Conservation (phyloP, 148 eudicot genomes). For the Drosera capensis region DNA sequence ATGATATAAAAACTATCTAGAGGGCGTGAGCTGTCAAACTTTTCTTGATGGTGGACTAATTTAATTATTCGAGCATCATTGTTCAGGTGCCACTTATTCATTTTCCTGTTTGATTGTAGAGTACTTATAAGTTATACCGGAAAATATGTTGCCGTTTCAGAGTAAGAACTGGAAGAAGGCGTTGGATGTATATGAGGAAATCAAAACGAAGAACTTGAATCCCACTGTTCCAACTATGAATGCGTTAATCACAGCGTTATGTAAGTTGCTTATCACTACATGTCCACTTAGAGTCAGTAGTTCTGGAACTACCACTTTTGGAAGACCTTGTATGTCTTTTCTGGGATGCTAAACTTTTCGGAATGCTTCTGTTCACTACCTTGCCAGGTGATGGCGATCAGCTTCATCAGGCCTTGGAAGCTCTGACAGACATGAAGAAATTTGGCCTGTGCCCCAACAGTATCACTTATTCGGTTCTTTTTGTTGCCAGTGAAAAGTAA, state of each 20-base stretch:
- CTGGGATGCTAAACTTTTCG: background rate
- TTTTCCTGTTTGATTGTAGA: background rate
- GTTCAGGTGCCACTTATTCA: background rate
- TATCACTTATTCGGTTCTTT: constrained; percentile 76
- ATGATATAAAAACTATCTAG: no score
- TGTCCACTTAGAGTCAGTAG: background rate
- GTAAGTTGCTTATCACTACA: constrained; percentile 33
- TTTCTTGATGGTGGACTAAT: no score
- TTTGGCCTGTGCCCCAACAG: constrained; percentile 56
- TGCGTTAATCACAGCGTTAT: constrained; percentile 80
- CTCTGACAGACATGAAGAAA: constrained; percentile 56
- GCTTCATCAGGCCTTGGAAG: constrained; percentile 60
- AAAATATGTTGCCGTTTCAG: constrained; percentile 25
- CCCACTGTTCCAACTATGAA: constrained; percentile 80
- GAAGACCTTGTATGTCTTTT: background rate
- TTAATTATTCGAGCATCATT: no score
- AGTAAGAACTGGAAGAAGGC: constrained; percentile 78
- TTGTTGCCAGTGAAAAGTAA: constrained; percentile 89
- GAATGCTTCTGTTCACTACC: background rate
- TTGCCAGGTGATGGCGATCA: constrained; percentile 62
- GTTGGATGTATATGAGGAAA: constrained; percentile 62
- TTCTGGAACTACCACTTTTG: background rate
- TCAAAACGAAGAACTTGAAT: constrained; percentile 44
- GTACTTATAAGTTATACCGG: background rate
- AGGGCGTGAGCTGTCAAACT: no score